Evolutionary conservation across 805 yeast genomes (phyloP).

Genomic region (Teunomyces pallodes): DNA sequence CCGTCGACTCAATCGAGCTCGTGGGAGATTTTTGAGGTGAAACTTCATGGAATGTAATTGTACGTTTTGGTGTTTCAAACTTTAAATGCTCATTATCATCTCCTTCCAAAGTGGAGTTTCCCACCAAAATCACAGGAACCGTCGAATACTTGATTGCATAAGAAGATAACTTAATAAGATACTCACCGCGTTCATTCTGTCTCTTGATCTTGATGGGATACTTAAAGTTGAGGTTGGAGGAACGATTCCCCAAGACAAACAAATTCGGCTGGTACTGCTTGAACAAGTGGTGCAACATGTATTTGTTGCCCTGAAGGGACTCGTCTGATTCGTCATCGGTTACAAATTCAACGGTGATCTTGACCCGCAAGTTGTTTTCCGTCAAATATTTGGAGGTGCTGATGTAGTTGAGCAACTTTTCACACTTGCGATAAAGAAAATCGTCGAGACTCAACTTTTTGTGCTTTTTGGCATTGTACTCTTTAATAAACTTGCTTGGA

Average conservation of each 20-base stretch:
- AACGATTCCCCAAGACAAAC: constrained; percentile 35
- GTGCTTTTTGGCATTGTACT: constrained; percentile 9
- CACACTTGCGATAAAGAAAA: constrained; percentile 19
- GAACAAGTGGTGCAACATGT: constrained; percentile 35
- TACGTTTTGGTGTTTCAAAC: not conserved
- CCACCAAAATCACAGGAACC: constrained; percentile 38
- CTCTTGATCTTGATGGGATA: constrained; percentile 32
- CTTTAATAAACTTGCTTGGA: constrained; percentile 22
- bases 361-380: constrained; percentile 22
- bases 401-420: constrained; percentile 18
- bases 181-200: constrained; percentile 20
- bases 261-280: constrained; percentile 42
- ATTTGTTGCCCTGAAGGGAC: constrained; percentile 25
- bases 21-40: not conserved
- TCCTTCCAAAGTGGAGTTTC: constrained; percentile 18
- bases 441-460: constrained; percentile 10
- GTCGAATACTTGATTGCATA: constrained; percentile 39
- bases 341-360: constrained; percentile 41
- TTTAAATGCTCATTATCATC: not conserved
- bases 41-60: not conserved
- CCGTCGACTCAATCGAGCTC: constrained; percentile 7
- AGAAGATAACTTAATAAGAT: constrained; percentile 34
- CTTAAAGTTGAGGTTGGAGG: constrained; percentile 42
- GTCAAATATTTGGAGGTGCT: constrained; percentile 13
- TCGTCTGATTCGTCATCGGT: constrained; percentile 16